phyloP scores from a whole-genome alignment of 169 alveolate species.

The Plasmodium yoelii region DNA sequence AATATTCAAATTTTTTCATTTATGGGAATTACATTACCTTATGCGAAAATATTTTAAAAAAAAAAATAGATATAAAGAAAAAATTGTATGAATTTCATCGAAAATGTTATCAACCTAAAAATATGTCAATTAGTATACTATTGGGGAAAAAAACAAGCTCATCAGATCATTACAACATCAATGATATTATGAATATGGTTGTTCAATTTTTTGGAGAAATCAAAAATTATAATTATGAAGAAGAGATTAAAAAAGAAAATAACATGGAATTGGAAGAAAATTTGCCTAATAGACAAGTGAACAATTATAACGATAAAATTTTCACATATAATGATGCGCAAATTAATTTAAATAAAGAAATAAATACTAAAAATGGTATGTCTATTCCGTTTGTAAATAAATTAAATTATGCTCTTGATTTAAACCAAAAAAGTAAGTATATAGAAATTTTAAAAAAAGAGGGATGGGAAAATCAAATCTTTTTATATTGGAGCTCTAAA shows the following conservation, averaged over 20 bases:
- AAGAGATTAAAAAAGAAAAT: slow-evolving; percentile 2
- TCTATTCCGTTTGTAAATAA: slow-evolving; percentile 25
- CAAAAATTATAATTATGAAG: slow-evolving; percentile 22
- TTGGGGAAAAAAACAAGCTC: slow-evolving; percentile 46
- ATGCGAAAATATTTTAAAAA: slow-evolving; percentile 67
- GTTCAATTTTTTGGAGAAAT: slow-evolving; percentile 49
- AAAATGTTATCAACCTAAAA: slow-evolving; percentile 73
- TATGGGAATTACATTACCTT: slow-evolving; percentile 70
- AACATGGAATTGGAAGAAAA: slow-evolving; percentile 14
- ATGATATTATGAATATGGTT: slow-evolving; percentile 59
- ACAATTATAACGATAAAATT: slow-evolving; percentile 12
- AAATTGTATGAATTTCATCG: slow-evolving; percentile 43
- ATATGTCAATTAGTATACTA: slow-evolving; percentile 65
- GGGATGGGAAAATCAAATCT: slow-evolving; percentile 61
- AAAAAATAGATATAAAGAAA: slow-evolving; percentile 49
- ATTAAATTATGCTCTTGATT: slow-evolving; percentile 43
- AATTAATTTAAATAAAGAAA: neutral
- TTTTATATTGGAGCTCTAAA: slow-evolving; percentile 73
- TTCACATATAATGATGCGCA: slow-evolving; percentile 16
- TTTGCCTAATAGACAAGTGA: slow-evolving; percentile 7
- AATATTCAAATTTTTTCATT: slow-evolving; percentile 60
- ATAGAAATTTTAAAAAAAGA: slow-evolving; percentile 58
- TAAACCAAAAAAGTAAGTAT: slow-evolving; percentile 55
- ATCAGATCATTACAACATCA: slow-evolving; percentile 53
- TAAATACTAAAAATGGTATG: slow-evolving; percentile 10